phyloP scores from a whole-genome alignment of 257 asterid species.

The Misopates orontium region DNA sequence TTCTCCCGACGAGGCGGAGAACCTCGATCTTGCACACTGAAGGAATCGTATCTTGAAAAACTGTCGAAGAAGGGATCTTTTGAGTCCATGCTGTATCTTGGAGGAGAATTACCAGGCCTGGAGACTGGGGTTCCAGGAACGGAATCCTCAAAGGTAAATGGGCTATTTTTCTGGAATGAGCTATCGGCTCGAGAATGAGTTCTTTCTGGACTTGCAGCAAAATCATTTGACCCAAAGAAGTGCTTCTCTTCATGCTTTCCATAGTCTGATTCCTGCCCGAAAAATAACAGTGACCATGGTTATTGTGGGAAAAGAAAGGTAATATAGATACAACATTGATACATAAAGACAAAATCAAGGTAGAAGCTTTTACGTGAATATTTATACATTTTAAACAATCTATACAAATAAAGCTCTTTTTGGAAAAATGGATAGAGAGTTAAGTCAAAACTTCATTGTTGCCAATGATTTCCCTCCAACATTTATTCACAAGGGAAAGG shows the following conservation, averaged over 20 bases:
- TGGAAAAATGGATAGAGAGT: neutral
- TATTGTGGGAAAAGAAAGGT: neutral
- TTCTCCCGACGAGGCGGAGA: conserved; percentile 59
- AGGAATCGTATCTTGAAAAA: conserved; percentile 84
- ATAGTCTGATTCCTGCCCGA: conserved; percentile 64
- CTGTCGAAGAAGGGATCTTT: conserved; percentile 65
- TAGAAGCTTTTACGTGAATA: no score
- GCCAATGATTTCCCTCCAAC: no score
- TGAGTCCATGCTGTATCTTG: conserved; percentile 54
- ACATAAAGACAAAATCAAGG: no score
- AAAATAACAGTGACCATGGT: neutral
- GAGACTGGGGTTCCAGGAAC: conserved; percentile 72
- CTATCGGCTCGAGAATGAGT: conserved; percentile 58
- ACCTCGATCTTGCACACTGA: conserved; percentile 47
- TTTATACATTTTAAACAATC: no score
- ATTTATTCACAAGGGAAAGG: no score
- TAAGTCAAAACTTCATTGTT: neutral
- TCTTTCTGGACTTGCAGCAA: conserved; percentile 67
- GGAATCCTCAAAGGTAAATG: conserved; percentile 75
- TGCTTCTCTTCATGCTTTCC: conserved; percentile 65
- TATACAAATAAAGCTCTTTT: no score
- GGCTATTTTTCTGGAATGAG: conserved; percentile 56
- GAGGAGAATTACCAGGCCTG: conserved; percentile 67
- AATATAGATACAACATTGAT: neutral
- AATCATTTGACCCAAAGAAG: conserved; percentile 75